Evolutionary conservation across 208 protist species (phyloP).

Genomic region (Leishmania lainsoni): DNA sequence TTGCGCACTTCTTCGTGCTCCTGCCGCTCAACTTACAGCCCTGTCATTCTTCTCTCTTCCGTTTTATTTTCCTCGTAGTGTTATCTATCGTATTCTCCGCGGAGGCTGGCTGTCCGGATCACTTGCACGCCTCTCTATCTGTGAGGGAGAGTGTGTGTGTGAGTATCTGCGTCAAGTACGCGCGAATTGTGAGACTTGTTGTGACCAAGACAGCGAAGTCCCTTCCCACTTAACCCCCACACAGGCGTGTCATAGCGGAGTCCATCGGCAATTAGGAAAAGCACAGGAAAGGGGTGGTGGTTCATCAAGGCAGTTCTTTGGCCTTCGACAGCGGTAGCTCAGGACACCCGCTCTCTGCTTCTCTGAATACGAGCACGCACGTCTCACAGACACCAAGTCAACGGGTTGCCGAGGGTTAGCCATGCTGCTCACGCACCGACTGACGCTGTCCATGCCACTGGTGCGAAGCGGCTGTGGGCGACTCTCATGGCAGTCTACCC

Average conservation of each 20-base stretch:
- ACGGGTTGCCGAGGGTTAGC: too few species aligned
- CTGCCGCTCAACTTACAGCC: neutral
- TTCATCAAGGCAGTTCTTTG: neutral
- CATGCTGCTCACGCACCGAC: slow-evolving; percentile 9
- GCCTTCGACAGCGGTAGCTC: neutral
- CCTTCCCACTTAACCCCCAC: neutral
- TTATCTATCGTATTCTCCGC: neutral
- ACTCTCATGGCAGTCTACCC: neutral
- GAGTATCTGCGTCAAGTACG: neutral
- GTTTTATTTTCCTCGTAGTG: neutral
- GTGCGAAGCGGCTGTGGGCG: neutral
- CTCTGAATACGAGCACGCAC: neutral
- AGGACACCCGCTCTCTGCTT: neutral
- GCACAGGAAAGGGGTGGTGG: neutral
- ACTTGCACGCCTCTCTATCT: neutral
- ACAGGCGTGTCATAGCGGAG: neutral
- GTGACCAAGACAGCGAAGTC: neutral
- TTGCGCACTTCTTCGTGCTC: neutral
- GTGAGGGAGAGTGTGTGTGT: neutral
- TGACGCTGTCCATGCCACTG: neutral
- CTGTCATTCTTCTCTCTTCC: neutral
- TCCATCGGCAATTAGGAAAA: neutral
- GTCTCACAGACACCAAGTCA: neutral
- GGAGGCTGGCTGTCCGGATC: neutral
- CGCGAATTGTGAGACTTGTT: neutral